A percentile compares a stretch with the other conserved stretches of the same genome.
phyloP scores from a whole-genome alignment of 1,284 basidiomycete genomes.

The Violaceomyces palustris region DNA sequence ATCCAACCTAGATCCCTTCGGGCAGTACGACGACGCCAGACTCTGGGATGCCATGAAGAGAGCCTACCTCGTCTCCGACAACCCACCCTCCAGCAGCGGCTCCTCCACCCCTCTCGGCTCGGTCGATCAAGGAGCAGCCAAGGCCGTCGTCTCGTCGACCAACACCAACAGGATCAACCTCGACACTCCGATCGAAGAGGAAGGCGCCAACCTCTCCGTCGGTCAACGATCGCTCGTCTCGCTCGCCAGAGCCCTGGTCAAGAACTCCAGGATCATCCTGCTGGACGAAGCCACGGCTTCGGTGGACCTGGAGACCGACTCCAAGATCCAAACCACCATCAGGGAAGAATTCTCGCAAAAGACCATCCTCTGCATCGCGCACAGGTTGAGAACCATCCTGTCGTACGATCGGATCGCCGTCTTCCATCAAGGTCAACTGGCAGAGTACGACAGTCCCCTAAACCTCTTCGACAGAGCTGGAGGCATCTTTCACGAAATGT shows the following conservation, averaged over 20 bases:
- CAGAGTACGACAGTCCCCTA: conserved; percentile 67
- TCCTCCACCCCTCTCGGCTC: too few species aligned
- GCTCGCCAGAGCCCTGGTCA: conserved; percentile 51
- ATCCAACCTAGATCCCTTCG: conserved; percentile 53
- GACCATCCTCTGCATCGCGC: conserved; percentile 72
- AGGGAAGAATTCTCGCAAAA: conserved; percentile 71
- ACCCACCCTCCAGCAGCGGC: conserved; percentile 7
- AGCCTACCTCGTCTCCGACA: conserved; percentile 45
- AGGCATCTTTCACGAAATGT: conserved; percentile 67
- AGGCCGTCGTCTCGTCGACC: conserved; percentile 45
- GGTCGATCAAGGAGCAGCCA: too few species aligned
- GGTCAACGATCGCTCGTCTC: conserved; percentile 53
- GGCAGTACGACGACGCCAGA: conserved; percentile 49
- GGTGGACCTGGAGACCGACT: conserved; percentile 71
- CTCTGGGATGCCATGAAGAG: conserved; percentile 52
- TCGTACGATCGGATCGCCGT: conserved; percentile 74
- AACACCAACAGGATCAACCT: conserved; percentile 41
- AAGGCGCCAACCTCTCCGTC: conserved; percentile 50
- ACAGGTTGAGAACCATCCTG: conserved; percentile 70
- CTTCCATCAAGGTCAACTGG: conserved; percentile 67
- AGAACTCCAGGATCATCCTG: conserved; percentile 38
- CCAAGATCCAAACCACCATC: conserved; percentile 80
- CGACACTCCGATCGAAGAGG: conserved; percentile 48
- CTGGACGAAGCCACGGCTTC: conserved; percentile 72
- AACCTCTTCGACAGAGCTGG: conserved; percentile 59